Evolutionary conservation across 306 rosid genomes (phyloP).

Genomic region (Echinosophora koreensis): DNA sequence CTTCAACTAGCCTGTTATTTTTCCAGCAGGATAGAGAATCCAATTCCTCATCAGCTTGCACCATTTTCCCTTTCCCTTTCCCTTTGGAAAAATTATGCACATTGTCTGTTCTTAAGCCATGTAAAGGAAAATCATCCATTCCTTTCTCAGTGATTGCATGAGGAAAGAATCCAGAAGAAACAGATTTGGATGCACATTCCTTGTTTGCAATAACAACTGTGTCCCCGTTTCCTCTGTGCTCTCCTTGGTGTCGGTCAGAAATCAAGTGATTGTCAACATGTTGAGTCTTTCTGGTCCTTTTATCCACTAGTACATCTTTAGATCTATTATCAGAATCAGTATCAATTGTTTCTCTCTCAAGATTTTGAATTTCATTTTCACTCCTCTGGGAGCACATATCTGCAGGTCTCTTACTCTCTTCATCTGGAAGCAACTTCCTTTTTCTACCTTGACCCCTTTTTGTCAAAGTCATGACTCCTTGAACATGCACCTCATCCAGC

Average conservation of each 20-base stretch:
- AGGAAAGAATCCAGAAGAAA: constrained; percentile 30
- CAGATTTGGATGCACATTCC: constrained; percentile 20
- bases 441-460: constrained; percentile 50
- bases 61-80: constrained; percentile 60
- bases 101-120: constrained; percentile 46
- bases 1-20: constrained; percentile 39
- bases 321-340: constrained; percentile 40
- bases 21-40: constrained; percentile 46
- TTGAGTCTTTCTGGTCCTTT: constrained; percentile 56
- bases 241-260: constrained; percentile 41
- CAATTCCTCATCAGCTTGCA: constrained; percentile 48
- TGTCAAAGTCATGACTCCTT: constrained; percentile 43
- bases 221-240: constrained; percentile 41
- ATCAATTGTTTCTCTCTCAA: constrained; percentile 46
- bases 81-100: constrained; percentile 49
- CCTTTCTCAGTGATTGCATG: constrained; percentile 42
- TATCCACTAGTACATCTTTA: constrained; percentile 51
- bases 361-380: constrained; percentile 41
- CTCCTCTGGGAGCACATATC: constrained; percentile 47
- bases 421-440: constrained; percentile 56
- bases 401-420: constrained; percentile 46
- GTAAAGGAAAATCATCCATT: constrained; percentile 49
- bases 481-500: constrained; percentile 49
- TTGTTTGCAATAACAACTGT: constrained; percentile 39
- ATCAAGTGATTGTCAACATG: constrained; percentile 45